Conservation (phyloP, 805 yeast genomes). For the Myxozyma lipomycoides region DNA sequence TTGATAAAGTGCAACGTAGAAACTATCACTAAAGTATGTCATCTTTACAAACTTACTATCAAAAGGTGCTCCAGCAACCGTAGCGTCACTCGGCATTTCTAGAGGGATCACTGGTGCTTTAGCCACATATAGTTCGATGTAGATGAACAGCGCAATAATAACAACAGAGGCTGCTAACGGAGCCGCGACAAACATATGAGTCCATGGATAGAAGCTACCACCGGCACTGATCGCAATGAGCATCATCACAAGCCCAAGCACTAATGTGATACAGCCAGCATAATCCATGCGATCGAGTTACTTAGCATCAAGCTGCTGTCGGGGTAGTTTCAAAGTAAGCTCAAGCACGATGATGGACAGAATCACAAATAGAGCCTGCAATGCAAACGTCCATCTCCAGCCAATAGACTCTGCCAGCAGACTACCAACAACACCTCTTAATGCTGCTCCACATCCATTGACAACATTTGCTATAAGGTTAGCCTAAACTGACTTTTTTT, state of each 20-base stretch:
- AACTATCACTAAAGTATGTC: constrained; percentile 59
- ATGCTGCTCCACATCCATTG: constrained; percentile 70
- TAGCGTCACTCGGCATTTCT: constrained; percentile 50
- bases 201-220: constrained; percentile 52
- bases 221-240: constrained; percentile 65
- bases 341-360: constrained; percentile 39
- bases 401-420: constrained; percentile 49
- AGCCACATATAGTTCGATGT: constrained; percentile 50
- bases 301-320: constrained; percentile 38
- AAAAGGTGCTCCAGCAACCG: constrained; percentile 61
- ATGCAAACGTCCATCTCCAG: constrained; percentile 55
- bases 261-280: constrained; percentile 59
- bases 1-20: constrained; percentile 66
- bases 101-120: constrained; percentile 67
- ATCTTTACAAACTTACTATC: constrained; percentile 69
- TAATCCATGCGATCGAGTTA: constrained; percentile 61
- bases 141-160: constrained; percentile 43
- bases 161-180: constrained; percentile 39
- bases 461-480: constrained; percentile 73
- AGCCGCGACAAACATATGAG: constrained; percentile 41
- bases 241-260: constrained; percentile 51
- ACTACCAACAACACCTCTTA: constrained; percentile 64
- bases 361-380: constrained; percentile 42
- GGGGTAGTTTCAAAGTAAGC: constrained; percentile 29
- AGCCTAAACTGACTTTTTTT: no score